Base-by-base conservation (phyloP, 805 yeast species). In the Metschnikowia borealis region DNA sequence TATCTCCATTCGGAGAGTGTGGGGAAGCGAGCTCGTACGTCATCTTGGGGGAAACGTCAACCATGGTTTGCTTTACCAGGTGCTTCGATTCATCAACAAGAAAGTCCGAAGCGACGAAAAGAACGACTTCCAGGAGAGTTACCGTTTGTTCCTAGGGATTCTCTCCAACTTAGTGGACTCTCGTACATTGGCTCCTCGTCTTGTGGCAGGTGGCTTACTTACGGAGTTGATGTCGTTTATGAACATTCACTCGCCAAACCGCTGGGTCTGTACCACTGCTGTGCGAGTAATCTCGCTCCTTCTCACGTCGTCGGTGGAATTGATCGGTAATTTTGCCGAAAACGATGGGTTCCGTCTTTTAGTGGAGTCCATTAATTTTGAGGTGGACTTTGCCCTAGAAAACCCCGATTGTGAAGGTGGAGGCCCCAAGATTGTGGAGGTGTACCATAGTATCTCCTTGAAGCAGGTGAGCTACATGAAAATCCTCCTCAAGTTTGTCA, bases 41-140 rank as follows among this genome's bases (percentile, higher is more conserved):
- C 83, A 87, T 11, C 65, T 90, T 55, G 89, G 94, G 18, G 97
- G 94, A 8, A 89, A 89, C 63, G 89, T 91, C 37, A 82, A 84
- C 53, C 96, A 91, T 66, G 97, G 97, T 1, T 68, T 83, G 11
- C 62, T 91, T 37, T 87, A 86, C 69, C 90, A 87, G 60, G 78
- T 84, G 31, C 64, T 90, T 29, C 78, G 91, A 50, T 74, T 74
- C 39, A 80, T 89, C n/a, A 72, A 80, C 48, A 80, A 82, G 50
- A 68, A 75, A 38, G 56, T 82, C 34, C 66, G 72, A 44, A 68
- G 70, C 8, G 75, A 78, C 1, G 74, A 52, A 36, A 67, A 63
- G 5, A 66, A 67, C 39, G 54, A 40, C 29, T 58, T 48, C 38
- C 69, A 67, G 39, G 62, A 71, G 6, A 80, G 78, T 26, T 83